phyloP scores from a whole-genome alignment of 2,329 filamentous ascomycete species.

The Amesomyces nigricolor region DNA sequence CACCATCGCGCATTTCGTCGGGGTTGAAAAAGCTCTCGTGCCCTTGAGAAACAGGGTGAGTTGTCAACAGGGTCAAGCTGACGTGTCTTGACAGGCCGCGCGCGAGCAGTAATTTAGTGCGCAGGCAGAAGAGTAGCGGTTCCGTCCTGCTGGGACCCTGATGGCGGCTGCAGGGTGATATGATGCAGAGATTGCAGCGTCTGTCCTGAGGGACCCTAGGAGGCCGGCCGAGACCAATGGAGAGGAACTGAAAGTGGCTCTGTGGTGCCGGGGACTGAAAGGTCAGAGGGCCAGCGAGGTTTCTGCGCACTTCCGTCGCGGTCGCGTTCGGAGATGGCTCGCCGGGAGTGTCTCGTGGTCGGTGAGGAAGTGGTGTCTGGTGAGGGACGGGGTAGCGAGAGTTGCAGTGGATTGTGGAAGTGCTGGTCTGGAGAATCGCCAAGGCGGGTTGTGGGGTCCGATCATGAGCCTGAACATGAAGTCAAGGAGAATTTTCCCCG shows the following conservation, averaged over 20 bases:
- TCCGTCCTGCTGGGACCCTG: slow-evolving; percentile 15
- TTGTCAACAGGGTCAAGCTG: not conserved
- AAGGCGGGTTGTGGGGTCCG: not conserved
- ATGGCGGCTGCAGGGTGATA: slow-evolving; percentile 8
- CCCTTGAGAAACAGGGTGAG: not conserved
- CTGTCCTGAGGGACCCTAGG: not conserved
- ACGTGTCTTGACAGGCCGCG: not conserved
- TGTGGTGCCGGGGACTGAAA: not conserved
- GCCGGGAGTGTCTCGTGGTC: not conserved
- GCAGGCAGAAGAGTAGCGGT: slow-evolving; percentile 14
- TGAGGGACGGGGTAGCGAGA: too few relatives aligned
- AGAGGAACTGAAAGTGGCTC: not conserved
- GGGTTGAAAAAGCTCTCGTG: not conserved
- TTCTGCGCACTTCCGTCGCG: too few relatives aligned
- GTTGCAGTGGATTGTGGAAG: not conserved
- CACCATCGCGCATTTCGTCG: not conserved
- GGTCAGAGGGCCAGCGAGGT: too few relatives aligned
- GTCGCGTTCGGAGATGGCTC: not conserved
- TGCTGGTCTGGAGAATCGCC: not conserved
- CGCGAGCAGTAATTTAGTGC: not conserved
- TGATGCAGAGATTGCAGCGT: not conserved
- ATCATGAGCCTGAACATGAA: not conserved
- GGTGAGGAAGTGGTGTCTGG: too few relatives aligned
- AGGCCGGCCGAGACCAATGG: not conserved
- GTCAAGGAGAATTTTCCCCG: not conserved